Conservation (phyloP, 306 rosid genomes). For the Trichosanthes cucumerina region DNA sequence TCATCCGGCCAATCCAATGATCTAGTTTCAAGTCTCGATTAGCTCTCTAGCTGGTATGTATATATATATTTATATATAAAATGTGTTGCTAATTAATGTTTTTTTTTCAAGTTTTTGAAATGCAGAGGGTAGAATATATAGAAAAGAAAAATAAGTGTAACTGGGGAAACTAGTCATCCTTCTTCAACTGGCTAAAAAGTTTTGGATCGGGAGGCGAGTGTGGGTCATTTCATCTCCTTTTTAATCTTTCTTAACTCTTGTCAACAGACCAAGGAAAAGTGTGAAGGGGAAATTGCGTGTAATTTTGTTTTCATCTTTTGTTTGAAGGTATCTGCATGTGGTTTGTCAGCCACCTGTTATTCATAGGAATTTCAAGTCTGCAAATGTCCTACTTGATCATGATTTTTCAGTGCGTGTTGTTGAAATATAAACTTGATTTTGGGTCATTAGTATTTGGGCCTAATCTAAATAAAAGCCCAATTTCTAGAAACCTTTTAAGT, state of each 20-base stretch:
- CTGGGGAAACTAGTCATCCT: neutral
- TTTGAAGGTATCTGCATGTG: constrained; percentile 81
- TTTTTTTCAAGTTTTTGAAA: too few relatives aligned
- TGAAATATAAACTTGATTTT: too few relatives aligned
- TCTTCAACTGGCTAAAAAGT: neutral
- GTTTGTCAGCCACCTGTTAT: constrained; percentile 73
- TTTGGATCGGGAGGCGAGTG: neutral
- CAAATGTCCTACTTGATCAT: constrained; percentile 83
- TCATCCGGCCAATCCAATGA: too few relatives aligned
- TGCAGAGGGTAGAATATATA: too few relatives aligned
- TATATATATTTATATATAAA: too few relatives aligned
- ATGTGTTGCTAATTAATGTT: too few relatives aligned
- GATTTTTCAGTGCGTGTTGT: constrained; percentile 56
- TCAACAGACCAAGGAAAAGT: neutral
- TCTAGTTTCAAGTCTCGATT: too few relatives aligned
- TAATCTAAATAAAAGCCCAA: too few relatives aligned
- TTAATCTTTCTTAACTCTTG: neutral
- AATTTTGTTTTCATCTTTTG: constrained; percentile 20
- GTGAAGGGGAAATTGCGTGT: neutral
- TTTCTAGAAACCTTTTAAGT: too few relatives aligned
- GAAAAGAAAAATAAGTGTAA: too few relatives aligned
- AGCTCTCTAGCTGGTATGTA: too few relatives aligned
- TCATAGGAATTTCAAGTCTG: constrained; percentile 87
- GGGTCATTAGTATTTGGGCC: too few relatives aligned
- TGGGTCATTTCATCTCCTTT: neutral